Evolutionary conservation across 2,329 filamentous ascomycete genomes (phyloP).

Genomic region (Aspergillus brasiliensis): DNA sequence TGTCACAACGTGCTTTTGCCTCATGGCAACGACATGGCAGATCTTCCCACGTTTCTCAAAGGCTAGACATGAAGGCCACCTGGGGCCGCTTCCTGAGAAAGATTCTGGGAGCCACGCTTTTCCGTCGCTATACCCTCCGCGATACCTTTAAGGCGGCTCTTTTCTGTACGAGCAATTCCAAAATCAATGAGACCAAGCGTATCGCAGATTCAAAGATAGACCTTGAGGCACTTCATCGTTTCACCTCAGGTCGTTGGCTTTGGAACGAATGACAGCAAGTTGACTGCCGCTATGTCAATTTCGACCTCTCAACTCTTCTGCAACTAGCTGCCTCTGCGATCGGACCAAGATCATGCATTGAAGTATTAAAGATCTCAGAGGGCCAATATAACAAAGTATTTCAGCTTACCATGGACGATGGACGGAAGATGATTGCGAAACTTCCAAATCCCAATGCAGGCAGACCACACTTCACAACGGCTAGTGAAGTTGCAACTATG

Average conservation of each 20-base stretch:
- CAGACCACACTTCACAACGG: conserved; percentile 29
- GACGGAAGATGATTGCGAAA: conserved; percentile 30
- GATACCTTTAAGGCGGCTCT: conserved; percentile 2
- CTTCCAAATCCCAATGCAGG: conserved; percentile 33
- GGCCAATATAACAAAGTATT: conserved; percentile 37
- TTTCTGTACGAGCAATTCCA: conserved; percentile 5
- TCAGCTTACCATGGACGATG: conserved; percentile 28
- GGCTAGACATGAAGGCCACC: conserved; percentile 7
- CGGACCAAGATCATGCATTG: conserved; percentile 33
- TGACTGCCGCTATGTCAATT: conserved; percentile 32
- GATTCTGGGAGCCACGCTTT: conserved; percentile 4
- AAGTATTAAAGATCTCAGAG: conserved; percentile 36
- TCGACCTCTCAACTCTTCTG: conserved; percentile 39
- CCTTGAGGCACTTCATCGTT: conserved; percentile 20
- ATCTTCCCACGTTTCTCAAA: background rate
- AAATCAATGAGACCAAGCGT: conserved; percentile 5
- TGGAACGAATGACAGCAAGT: conserved; percentile 38
- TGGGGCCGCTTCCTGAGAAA: conserved; percentile 5
- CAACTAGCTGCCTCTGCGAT: conserved; percentile 33
- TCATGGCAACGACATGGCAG: background rate
- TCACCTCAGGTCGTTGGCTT: conserved; percentile 38
- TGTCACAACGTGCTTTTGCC: background rate
- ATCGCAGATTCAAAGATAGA: conserved; percentile 22
- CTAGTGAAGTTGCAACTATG: conserved; percentile 34
- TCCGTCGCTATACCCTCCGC: background rate